Percentiles rank a stretch among this genome's conserved stretches.
Conservation (phyloP, 2,329 filamentous ascomycete species). For the Sclerotinia glacialis region DNA sequence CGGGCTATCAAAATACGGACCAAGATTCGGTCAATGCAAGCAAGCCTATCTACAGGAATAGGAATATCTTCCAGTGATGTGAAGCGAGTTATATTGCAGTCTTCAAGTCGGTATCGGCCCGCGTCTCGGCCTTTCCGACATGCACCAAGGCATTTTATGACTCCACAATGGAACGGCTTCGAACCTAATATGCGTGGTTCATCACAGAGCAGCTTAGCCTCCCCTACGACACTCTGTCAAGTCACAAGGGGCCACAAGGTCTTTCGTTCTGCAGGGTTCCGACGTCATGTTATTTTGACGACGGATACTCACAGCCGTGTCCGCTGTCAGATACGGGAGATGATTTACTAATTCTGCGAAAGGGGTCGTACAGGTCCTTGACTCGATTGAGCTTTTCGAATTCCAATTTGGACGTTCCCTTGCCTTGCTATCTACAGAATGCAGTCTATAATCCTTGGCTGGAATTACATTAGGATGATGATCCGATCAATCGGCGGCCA, state of each 20-base stretch:
- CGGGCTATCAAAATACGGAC: slow-evolving; percentile 2
- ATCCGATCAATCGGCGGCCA: slow-evolving; percentile 24
- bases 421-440: not conserved
- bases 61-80: not conserved
- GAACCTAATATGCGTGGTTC: slow-evolving; percentile 21
- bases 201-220: slow-evolving; percentile 21
- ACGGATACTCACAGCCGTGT: slow-evolving; percentile 31
- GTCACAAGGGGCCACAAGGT: slow-evolving; percentile 25
- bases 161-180: slow-evolving; percentile 23
- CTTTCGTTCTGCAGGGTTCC: slow-evolving; percentile 33
- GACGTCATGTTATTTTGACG: slow-evolving; percentile 34
- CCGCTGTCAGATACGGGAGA: slow-evolving; percentile 31
- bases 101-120: slow-evolving; percentile 20
- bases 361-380: slow-evolving; percentile 11
- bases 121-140: slow-evolving; percentile 14
- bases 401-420: not conserved
- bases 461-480: not conserved
- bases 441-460: not conserved
- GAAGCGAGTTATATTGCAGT: slow-evolving; percentile 14
- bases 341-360: slow-evolving; percentile 19
- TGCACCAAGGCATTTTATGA: slow-evolving; percentile 19
- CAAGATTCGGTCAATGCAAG: slow-evolving; percentile 15
- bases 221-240: slow-evolving; percentile 9
- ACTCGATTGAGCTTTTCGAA: slow-evolving; percentile 13
- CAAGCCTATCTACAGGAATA: slow-evolving; percentile 9